Conservation (phyloP, 2,329 filamentous ascomycete species). For the Zopfia rhizophila region DNA sequence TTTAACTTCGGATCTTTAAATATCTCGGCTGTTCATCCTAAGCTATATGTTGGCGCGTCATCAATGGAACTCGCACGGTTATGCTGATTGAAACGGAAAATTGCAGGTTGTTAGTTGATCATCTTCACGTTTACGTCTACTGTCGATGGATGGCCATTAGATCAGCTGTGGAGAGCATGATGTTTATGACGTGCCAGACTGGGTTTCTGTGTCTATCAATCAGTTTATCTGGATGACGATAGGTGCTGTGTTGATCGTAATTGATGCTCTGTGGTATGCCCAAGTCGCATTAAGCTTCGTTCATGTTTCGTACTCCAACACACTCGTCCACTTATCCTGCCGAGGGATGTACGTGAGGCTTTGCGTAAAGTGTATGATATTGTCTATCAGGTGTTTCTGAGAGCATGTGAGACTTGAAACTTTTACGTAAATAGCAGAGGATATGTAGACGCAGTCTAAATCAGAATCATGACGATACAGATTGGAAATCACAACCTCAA, state of each 20-base stretch:
- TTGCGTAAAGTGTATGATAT: no score
- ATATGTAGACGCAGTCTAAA: no score
- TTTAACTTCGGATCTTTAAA: slow-evolving; percentile 16
- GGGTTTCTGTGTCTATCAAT: slow-evolving; percentile 29
- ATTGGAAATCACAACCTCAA: no score
- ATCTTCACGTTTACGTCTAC: no score
- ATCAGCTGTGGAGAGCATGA: slow-evolving; percentile 26
- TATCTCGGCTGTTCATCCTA: slow-evolving; percentile 2
- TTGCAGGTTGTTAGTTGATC: no score
- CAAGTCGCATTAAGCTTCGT: slow-evolving; percentile 14
- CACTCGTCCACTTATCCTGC: slow-evolving; percentile 14
- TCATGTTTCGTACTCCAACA: slow-evolving; percentile 24
- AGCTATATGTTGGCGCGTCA: background rate
- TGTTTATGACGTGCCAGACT: slow-evolving; percentile 29
- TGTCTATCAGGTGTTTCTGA: no score
- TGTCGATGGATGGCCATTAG: no score
- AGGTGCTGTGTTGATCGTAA: slow-evolving; percentile 38
- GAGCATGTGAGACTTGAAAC: no score
- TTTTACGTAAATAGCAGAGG: no score
- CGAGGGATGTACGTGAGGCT: slow-evolving; percentile 10
- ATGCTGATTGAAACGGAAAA: no score
- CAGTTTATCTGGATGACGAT: slow-evolving; percentile 37
- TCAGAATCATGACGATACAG: no score
- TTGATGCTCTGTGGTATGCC: slow-evolving; percentile 24
- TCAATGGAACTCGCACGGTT: no score